These are phyloP conservation scores for Clonostachys solani DNA, from an alignment of 2,329 filamentous ascomycete genomes.

Conservation along the genomic window DNA sequence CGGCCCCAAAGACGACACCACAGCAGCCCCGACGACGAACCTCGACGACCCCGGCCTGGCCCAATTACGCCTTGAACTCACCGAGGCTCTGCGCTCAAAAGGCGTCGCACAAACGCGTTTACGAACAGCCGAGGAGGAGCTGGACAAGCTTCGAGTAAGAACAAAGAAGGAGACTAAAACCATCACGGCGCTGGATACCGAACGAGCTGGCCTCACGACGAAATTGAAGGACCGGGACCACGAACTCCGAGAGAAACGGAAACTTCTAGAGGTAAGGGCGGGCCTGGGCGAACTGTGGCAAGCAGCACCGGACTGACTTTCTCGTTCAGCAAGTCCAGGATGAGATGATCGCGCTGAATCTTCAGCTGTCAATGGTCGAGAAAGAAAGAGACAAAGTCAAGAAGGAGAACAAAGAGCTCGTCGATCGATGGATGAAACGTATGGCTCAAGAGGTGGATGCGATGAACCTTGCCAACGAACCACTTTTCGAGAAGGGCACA, in stretches of 20 bases:
- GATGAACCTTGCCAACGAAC: constrained; percentile 70
- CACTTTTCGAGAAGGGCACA: neutral
- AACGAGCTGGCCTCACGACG: constrained; percentile 57
- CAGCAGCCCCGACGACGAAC: neutral
- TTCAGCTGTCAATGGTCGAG: constrained; percentile 85
- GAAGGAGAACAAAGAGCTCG: constrained; percentile 81
- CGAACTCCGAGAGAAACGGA: constrained; percentile 78
- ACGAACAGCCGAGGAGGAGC: constrained; percentile 56
- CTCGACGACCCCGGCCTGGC: constrained; percentile 26
- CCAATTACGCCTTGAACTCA: constrained; percentile 65
- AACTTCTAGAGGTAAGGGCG: constrained; percentile 65
- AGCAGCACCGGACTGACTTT: constrained; percentile 6
- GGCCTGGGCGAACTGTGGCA: neutral
- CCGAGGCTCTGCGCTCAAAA: constrained; percentile 72
- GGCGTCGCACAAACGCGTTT: constrained; percentile 63
- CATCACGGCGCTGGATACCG: constrained; percentile 57
- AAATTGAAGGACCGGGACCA: constrained; percentile 78
- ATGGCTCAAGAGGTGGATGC: constrained; percentile 83
- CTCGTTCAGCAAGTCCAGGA: constrained; percentile 71
- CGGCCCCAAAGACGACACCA: constrained; percentile 12
- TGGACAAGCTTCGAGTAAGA: constrained; percentile 57
- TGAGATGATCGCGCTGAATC: constrained; percentile 81
- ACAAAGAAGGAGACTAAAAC: constrained; percentile 54
- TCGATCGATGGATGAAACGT: constrained; percentile 86
- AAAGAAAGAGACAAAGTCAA: constrained; percentile 68